Evolutionary conservation across 208 protist species (phyloP), one percentile per base, ranked within the genome.

Genomic region (Eutreptiella sp.): DNA sequence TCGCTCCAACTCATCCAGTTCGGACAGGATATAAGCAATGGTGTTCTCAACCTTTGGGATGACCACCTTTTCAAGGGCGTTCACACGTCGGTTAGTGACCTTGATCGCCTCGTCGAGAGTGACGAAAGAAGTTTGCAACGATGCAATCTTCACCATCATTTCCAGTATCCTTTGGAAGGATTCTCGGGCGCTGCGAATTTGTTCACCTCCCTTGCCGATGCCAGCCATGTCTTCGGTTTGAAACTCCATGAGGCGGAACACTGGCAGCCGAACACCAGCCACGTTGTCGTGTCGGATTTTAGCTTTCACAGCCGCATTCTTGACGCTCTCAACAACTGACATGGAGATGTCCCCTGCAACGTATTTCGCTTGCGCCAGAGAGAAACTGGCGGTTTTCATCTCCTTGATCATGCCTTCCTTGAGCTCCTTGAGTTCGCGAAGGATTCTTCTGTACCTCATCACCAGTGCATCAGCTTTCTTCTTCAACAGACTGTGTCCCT

Each of bases 391-490:
- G 16, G 66, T 72, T 53, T 90, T 90, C 63, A 90, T 88, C 65
- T 89, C 77, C 27, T 89, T 73, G 29, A 67, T 75, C 69, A 90
- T 77, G 32, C 89, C 77, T 3, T 89, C 68, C 62, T 93, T 92
- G 0, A 83, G 80, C 14, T 83, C 76, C 38, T 80, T 88, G 60
- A 99, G 93, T 47, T 97, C 82, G 19, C 72, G 76, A 66, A 97
- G 77, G 58, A 99, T 87, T 23, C 69, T 43, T 57, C 95, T 82
- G 80, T 99, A 97, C 38, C 89, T 81, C 53, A 97, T 67, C 14
- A 80, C 89, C n/a, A 99, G 82, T 14, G 98, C 98, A 76, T 99
- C 98, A 23, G 89, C 81, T 77, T 99, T 99, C 72, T 99, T 99
- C 81, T 99, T 99, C 27, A 99, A 83, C 43, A 99, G 83, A 46